Conservation (phyloP, 2,329 filamentous ascomycete genomes). For the Clonostachys rosea region DNA sequence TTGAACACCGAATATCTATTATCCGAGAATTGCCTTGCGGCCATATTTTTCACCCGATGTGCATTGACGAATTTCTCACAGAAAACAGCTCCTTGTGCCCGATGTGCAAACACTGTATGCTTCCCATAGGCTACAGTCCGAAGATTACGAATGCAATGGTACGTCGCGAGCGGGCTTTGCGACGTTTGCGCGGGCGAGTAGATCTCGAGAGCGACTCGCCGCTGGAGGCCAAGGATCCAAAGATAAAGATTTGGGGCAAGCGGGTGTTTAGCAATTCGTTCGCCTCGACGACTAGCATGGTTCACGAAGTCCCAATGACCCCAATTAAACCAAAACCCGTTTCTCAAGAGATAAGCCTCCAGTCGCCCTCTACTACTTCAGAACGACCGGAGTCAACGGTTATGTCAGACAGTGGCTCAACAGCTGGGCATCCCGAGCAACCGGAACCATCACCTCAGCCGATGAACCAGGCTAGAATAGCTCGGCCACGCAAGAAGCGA, state of each 20-base stretch:
- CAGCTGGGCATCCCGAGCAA: neutral
- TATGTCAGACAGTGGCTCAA: neutral
- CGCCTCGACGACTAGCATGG: conserved; percentile 6
- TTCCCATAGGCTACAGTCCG: conserved; percentile 65
- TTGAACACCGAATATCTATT: conserved; percentile 60
- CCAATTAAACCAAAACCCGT: conserved; percentile 7
- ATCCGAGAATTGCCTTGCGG: conserved; percentile 85
- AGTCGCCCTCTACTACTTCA: neutral
- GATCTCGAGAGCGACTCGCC: conserved; percentile 32
- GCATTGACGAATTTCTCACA: conserved; percentile 80
- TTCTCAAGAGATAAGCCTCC: neutral
- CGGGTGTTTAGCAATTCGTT: conserved; percentile 22
- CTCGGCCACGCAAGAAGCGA: conserved; percentile 16
- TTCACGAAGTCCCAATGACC: conserved; percentile 16
- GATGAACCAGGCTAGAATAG: conserved; percentile 5
- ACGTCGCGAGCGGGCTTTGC: conserved; percentile 67
- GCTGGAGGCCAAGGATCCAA: conserved; percentile 22
- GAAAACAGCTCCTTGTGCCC: conserved; percentile 83
- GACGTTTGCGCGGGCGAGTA: conserved; percentile 52
- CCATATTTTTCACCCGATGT: conserved; percentile 91
- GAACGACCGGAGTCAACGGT: neutral
- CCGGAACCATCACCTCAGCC: neutral
- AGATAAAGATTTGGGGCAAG: conserved; percentile 27
- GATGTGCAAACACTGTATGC: conserved; percentile 79
- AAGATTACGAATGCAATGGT: conserved; percentile 84